Conservation (phyloP, 2,329 filamentous ascomycete genomes). For the Cercospora sp. region DNA sequence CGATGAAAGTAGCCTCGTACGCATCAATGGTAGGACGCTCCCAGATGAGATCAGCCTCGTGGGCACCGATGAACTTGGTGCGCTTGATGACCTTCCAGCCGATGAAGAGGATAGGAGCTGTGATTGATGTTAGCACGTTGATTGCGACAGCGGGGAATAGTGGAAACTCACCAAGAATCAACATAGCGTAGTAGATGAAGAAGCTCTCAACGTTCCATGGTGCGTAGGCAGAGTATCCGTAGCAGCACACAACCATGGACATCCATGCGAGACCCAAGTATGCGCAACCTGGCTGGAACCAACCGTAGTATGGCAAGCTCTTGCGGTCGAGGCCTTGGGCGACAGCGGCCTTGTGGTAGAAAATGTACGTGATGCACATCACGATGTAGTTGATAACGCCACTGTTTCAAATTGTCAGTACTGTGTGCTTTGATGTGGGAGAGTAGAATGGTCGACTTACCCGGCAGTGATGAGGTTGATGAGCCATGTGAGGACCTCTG, state of each 20-base stretch:
- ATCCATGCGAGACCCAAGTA: conserved; percentile 34
- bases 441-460: neutral
- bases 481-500: conserved; percentile 43
- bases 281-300: conserved; percentile 57
- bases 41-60: conserved; percentile 62
- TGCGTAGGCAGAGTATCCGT: conserved; percentile 55
- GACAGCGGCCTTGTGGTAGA: conserved; percentile 56
- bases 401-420: conserved; percentile 43
- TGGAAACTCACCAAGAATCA: conserved; percentile 45
- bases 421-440: conserved; percentile 53
- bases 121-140: conserved; percentile 33
- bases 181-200: conserved; percentile 58
- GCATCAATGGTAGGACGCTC: conserved; percentile 61
- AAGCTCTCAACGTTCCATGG: conserved; percentile 47
- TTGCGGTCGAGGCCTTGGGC: conserved; percentile 54
- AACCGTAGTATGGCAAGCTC: conserved; percentile 58
- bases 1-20: conserved; percentile 56
- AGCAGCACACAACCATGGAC: conserved; percentile 46
- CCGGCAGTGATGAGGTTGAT: conserved; percentile 50
- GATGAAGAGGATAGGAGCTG: conserved; percentile 55
- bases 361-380: conserved; percentile 58
- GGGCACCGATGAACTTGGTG: conserved; percentile 56
- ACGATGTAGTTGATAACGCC: conserved; percentile 64
- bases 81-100: conserved; percentile 66
- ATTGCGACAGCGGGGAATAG: too few species aligned